These are phyloP conservation scores for Coemansia sp. DNA, from an alignment of 192 early-diverging fungal genomes.

Conservation along the genomic window DNA sequence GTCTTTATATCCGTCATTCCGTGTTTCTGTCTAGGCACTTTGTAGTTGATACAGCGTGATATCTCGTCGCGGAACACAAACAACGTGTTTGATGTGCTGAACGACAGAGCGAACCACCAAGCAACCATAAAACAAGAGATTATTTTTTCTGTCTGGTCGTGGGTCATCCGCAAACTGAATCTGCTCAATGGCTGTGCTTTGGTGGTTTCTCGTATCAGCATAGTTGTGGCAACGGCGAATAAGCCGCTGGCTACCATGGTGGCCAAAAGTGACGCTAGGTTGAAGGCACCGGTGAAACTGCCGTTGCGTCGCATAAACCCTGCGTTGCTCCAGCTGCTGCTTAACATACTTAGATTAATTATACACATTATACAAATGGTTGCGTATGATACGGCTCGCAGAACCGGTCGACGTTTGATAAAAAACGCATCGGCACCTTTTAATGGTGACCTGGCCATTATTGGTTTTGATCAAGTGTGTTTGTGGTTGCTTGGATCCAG, in stretches of 20 bases:
- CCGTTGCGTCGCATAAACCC: constrained; percentile 50
- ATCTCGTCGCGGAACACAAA: constrained; percentile 50
- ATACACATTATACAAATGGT: constrained; percentile 32
- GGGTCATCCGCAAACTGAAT: constrained; percentile 27
- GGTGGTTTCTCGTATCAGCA: background rate
- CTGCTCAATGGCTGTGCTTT: background rate
- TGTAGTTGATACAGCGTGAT: constrained; percentile 17
- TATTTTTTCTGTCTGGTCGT: constrained; percentile 18
- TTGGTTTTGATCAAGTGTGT: too few relatives aligned
- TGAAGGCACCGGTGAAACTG: constrained; percentile 28
- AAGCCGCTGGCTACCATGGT: constrained; percentile 28
- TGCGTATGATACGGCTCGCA: constrained; percentile 24
- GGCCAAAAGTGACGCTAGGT: constrained; percentile 19
- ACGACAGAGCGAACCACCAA: constrained; percentile 47
- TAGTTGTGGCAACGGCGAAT: constrained; percentile 20
- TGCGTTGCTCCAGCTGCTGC: constrained; percentile 45
- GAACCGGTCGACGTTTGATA: constrained; percentile 25
- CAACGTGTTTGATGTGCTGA: constrained; percentile 36
- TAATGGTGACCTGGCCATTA: constrained; percentile 36
- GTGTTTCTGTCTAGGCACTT: background rate
- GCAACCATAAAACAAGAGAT: constrained; percentile 33
- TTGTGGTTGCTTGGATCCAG: too few relatives aligned
- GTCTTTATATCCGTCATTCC: background rate
- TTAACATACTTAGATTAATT: constrained; percentile 36
- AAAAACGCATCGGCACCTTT: constrained; percentile 47